Evolutionary conservation across 2,329 filamentous ascomycete species (phyloP), one percentile per base, ranked within the genome.

Genomic region (Claviceps sp.): DNA sequence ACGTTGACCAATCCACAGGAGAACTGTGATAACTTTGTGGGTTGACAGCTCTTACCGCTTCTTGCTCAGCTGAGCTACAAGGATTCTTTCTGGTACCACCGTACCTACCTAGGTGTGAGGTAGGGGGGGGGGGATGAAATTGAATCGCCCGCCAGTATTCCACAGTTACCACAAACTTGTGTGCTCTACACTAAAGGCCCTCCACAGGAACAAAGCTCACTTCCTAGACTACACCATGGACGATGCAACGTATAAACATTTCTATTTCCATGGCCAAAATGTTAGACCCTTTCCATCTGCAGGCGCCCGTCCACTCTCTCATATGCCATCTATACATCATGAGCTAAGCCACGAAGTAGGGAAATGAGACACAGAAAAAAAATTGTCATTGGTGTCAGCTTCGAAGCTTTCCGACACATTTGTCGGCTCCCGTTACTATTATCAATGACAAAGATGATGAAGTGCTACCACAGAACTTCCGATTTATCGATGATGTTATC

Each of bases 401-500:
- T 37, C 73, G 76, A 6, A 64, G 68, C 1, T 81, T 83, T 55
- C 63, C 70, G 1, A 76, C 69, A 0, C 74, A 79, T 54, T 53
- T 62, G 0, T 53, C 62, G 1, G 71, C 70, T 7, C 78, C 80
- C 1, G 74, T 88, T 26, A 78, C 77, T 0, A 74, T 90, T 1
- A 68, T 82, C 49, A 91, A 91, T 61, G 68, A 73, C 0, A 66
- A 78, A 2, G 82, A 85, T 57, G 66, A 73, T 52, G 72, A 59
- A 57, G 73, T 58, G n/a, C 69, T 81, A 14, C 81, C 85, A 0
- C 66, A 78, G 0, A 68, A 77, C 40, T 94, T 93, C 58, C 71
- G 72, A 0, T 91, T 90, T 63, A 82, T 89, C 50, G 71, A 82
- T 6, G 66, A 74, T 1, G 82, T 80, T 9, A 69, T 83, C 4